Conservation (phyloP, 495 filamentous ascomycete genomes). For the Daldinia decipiens region DNA sequence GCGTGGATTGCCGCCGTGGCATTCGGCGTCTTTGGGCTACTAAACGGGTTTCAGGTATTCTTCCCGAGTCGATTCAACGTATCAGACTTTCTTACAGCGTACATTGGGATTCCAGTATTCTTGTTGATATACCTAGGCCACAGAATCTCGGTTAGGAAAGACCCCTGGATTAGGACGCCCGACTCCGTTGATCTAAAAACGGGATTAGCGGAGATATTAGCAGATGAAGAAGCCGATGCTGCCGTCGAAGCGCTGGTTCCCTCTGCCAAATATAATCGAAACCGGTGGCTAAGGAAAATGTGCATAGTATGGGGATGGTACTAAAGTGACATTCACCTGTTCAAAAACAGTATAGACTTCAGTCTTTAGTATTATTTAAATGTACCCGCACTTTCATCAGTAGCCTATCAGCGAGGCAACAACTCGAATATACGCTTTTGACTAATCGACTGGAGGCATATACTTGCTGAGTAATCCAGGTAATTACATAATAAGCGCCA, state of each 20-base stretch:
- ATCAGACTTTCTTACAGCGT: slow-evolving; percentile 66
- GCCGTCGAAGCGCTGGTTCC: not conserved
- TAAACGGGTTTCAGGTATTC: slow-evolving; percentile 73
- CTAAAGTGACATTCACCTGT: slow-evolving; percentile 5
- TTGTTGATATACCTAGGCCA: slow-evolving; percentile 66
- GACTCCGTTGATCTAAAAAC: slow-evolving; percentile 68
- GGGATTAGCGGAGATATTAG: slow-evolving; percentile 63
- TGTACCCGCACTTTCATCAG: not conserved
- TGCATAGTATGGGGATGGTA: slow-evolving; percentile 31
- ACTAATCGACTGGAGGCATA: no score
- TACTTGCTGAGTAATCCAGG: not conserved
- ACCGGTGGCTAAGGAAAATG: slow-evolving; percentile 13
- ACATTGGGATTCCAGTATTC: slow-evolving; percentile 71
- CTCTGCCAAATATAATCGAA: not conserved
- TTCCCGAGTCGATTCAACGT: slow-evolving; percentile 61
- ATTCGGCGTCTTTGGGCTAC: slow-evolving; percentile 62
- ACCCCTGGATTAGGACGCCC: slow-evolving; percentile 64
- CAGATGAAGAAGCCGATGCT: slow-evolving; percentile 57
- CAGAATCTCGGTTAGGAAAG: slow-evolving; percentile 55
- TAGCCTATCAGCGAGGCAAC: not conserved
- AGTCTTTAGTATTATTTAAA: not conserved
- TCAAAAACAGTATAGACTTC: not conserved
- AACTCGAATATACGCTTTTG: not conserved
- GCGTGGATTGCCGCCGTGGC: slow-evolving; percentile 60
- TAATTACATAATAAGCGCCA: not conserved